A percentile compares a stretch with the other conserved stretches of the same genome.
Conservation (phyloP, 495 filamentous ascomycete genomes). For the Thozetella sp. region DNA sequence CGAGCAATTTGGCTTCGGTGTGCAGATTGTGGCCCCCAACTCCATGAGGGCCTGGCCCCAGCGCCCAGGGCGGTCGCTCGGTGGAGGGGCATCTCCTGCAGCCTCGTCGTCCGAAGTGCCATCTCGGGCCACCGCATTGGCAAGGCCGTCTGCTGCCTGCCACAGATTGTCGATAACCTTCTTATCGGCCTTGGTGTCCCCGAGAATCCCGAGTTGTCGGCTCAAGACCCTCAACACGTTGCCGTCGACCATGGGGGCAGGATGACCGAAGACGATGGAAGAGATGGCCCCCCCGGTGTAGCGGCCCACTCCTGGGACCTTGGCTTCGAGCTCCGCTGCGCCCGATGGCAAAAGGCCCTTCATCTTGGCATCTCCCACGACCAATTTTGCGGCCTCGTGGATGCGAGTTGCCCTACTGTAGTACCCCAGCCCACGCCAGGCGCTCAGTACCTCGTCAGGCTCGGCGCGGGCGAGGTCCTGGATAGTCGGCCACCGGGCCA, state of each 20-base stretch:
- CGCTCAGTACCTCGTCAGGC: constrained; percentile 34
- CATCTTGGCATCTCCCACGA: constrained; percentile 20
- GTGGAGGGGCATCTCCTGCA: neutral
- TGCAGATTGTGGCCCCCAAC: constrained; percentile 3
- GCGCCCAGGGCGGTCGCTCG: neutral
- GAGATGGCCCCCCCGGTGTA: constrained; percentile 50
- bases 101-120: constrained; percentile 7
- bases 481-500: constrained; percentile 40
- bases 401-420: constrained; percentile 43
- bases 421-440: constrained; percentile 46
- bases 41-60: constrained; percentile 2
- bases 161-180: constrained; percentile 35
- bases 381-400: constrained; percentile 33
- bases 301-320: constrained; percentile 42
- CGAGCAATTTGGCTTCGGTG: constrained; percentile 44
- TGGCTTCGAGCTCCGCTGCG: constrained; percentile 26
- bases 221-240: constrained; percentile 47
- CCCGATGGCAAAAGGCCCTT: constrained; percentile 29
- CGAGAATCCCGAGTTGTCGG: constrained; percentile 39
- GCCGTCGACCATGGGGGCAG: constrained; percentile 48
- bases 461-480: constrained; percentile 31
- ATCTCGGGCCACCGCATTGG: constrained; percentile 32
- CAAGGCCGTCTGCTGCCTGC: constrained; percentile 40
- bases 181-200: constrained; percentile 40
- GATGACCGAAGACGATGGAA: constrained; percentile 43